Conservation (phyloP, 2,329 filamentous ascomycete genomes). For the Alternaria atra region DNA sequence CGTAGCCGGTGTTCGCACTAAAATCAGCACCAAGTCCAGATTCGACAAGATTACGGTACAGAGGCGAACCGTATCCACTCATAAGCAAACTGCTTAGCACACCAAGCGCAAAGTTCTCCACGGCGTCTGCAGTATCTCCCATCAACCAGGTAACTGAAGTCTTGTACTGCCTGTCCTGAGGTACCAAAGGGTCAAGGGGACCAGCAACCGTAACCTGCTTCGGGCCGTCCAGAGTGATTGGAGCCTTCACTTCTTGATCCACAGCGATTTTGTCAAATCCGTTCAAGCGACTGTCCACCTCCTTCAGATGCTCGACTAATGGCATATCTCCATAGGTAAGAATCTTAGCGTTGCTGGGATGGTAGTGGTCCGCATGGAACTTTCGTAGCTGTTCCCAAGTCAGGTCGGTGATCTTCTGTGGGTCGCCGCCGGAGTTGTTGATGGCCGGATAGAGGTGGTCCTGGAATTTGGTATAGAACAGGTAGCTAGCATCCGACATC, state of each 20-base stretch:
- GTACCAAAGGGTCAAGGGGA: slow-evolving; percentile 85
- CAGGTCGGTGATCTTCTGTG: slow-evolving; percentile 93
- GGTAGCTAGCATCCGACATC: slow-evolving; percentile 95
- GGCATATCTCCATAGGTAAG: slow-evolving; percentile 96
- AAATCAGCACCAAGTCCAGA: slow-evolving; percentile 90
- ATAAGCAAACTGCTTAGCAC: slow-evolving; percentile 85
- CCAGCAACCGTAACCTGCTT: slow-evolving; percentile 76
- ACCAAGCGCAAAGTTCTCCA: slow-evolving; percentile 88
- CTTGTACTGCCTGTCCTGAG: slow-evolving; percentile 87
- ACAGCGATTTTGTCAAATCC: slow-evolving; percentile 75
- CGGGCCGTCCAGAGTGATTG: slow-evolving; percentile 76
- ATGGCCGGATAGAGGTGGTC: slow-evolving; percentile 93
- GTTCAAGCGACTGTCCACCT: slow-evolving; percentile 77
- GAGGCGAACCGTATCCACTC: slow-evolving; percentile 93
- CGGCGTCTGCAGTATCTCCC: slow-evolving; percentile 80
- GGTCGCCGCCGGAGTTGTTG: slow-evolving; percentile 96
- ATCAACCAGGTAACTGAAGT: slow-evolving; percentile 94
- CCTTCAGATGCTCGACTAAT: slow-evolving; percentile 78
- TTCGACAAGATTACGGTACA: slow-evolving; percentile 90
- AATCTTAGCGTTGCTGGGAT: slow-evolving; percentile 95
- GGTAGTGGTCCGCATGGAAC: slow-evolving; percentile 93
- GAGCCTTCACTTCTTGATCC: slow-evolving; percentile 77
- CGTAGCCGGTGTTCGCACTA: slow-evolving; percentile 93
- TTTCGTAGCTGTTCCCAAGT: slow-evolving; percentile 88
- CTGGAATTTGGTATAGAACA: slow-evolving; percentile 95